These are phyloP conservation scores for cucumber (Cucumis sativus) DNA, from an alignment of 306 rosid genomes.

Conservation along the genomic window Cucumber_9930_V3 NC_026658.2:5638001-5638500, in stretches of 20 bases:
- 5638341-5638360: neutral
- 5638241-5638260: neutral
- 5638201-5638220: neutral
- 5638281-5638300: neutral
- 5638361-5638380: neutral
- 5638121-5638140: conserved; percentile 70
- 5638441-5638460: neutral
- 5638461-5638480: neutral
- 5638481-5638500: neutral
- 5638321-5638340: neutral
- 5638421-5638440: neutral
- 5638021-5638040: neutral
- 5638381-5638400: neutral
- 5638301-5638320: neutral
- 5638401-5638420: neutral
- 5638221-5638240: neutral
- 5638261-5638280: neutral
- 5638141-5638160: conserved; percentile 4
- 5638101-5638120: conserved; percentile 99
- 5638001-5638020: neutral
- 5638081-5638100: conserved; percentile 94
- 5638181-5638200: neutral
- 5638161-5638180: neutral
- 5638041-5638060: neutral
- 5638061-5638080: conserved; percentile 75